Base-by-base conservation (phyloP, 108 stramenopile genomes). In the Nannochloropsis salina region DNA sequence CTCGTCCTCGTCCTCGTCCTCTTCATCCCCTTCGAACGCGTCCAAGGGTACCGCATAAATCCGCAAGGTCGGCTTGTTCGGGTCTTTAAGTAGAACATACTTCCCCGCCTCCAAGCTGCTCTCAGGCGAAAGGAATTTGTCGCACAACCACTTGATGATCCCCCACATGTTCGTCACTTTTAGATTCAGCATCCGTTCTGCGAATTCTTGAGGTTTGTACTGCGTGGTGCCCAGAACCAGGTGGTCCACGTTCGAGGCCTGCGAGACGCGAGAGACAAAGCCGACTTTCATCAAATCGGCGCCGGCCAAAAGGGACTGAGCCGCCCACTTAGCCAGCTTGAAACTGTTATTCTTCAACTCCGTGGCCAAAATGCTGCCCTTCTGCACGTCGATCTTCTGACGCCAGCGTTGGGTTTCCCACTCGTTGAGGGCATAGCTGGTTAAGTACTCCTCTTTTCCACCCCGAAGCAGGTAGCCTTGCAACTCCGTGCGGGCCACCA, bases 201-300 rank as follows among this genome's bases (percentile, higher is more conserved):
- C 97, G 89, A 99, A 97, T 85, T 98, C 97, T 91, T 92, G 92
- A 80, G 98, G 98, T 86, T 95, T 94, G 92, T 96, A 98, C 82
- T 93, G 94, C 89, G 96, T 97, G 9, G 98, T 98, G 18, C 94
- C 97, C 86, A 99, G 85, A 85, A 99, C 93, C 22, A 91, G 80
- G 21, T 84, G 84, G 40, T 79, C 84, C 12, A n/a, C 80, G 42
- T 41, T 80, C 74, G 84, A 45, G 5, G 40, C n/a, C 41, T 41
- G 84, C 44, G 61, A 44, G 82, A 97, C 96, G 80, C 95, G 96
- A 12, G 61, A 18, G 80, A 96, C 97, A 82, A 95, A 99, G 40
- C 98, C 98, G 89, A 99, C 93, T 94, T 97, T 97, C 97, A 99
- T 98, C 88, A 94, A 93, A 89, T 96, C 95, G 3, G 97, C 98